Evolutionary conservation across 2,329 filamentous ascomycete genomes (phyloP).

Genomic region (Blumeria hordei): DNA sequence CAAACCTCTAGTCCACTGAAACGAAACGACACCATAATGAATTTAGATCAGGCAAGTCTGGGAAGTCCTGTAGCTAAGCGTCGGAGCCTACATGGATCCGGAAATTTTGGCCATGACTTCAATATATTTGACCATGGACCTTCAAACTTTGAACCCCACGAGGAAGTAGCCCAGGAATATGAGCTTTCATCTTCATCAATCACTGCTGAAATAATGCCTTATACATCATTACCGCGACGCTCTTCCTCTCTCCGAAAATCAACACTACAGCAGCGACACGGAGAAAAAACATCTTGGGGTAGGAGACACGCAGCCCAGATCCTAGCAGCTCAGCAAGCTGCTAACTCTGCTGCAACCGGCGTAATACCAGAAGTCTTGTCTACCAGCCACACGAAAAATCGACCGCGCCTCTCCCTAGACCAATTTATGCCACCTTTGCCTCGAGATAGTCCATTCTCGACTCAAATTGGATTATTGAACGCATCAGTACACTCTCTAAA

Average conservation of each 20-base stretch:
- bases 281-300: slow-evolving; percentile 40
- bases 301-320: slow-evolving; percentile 29
- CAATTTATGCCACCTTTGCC: slow-evolving; percentile 43
- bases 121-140: slow-evolving; percentile 49
- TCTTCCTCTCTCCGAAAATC: slow-evolving; percentile 64
- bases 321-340: slow-evolving; percentile 12
- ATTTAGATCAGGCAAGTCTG: slow-evolving; percentile 51
- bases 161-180: slow-evolving; percentile 27
- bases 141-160: slow-evolving; percentile 26
- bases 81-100: slow-evolving; percentile 58
- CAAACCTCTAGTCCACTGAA: slow-evolving; percentile 65
- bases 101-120: slow-evolving; percentile 35
- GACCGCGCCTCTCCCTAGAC: slow-evolving; percentile 56
- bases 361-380: slow-evolving; percentile 25
- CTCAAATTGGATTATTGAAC: slow-evolving; percentile 25
- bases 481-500: slow-evolving; percentile 28
- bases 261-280: slow-evolving; percentile 63
- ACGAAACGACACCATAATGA: slow-evolving; percentile 76
- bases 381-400: slow-evolving; percentile 30
- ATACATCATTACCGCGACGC: slow-evolving; percentile 34
- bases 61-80: slow-evolving; percentile 81
- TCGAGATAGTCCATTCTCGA: slow-evolving; percentile 40
- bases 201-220: slow-evolving; percentile 8
- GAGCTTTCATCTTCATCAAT: slow-evolving; percentile 21
- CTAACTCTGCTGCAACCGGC: slow-evolving; percentile 2